A percentile compares a stretch with the other conserved stretches of the same genome.
Evolutionary conservation across 805 yeast species (phyloP).

Genomic region (Metschnikowia lachancei): DNA sequence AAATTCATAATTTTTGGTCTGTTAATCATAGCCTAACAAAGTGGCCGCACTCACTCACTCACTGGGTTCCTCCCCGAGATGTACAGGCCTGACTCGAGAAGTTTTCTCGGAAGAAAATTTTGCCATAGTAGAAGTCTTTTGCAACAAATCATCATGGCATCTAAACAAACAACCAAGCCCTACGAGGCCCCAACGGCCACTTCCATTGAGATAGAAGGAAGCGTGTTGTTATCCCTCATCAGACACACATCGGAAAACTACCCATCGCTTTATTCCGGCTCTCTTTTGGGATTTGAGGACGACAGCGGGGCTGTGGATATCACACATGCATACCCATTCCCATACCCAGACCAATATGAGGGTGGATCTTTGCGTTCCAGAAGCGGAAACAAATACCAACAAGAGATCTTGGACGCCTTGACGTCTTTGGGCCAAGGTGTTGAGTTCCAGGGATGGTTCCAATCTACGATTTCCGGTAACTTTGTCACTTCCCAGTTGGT

Average conservation of each 20-base stretch:
- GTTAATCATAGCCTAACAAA: too few relatives aligned
- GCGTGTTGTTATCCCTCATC: slow-evolving; percentile 56
- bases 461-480: slow-evolving; percentile 66
- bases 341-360: slow-evolving; percentile 61
- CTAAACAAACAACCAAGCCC: slow-evolving; percentile 20
- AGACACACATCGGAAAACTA: slow-evolving; percentile 64
- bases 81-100: slow-evolving; percentile 17
- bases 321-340: slow-evolving; percentile 68
- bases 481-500: slow-evolving; percentile 63
- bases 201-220: slow-evolving; percentile 47
- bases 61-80: slow-evolving; percentile 2
- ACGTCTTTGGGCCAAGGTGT: slow-evolving; percentile 62
- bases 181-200: slow-evolving; percentile 38
- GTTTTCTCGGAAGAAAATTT: slow-evolving; percentile 17
- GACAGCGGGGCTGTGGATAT: slow-evolving; percentile 48
- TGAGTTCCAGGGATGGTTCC: slow-evolving; percentile 79
- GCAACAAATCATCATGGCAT: slow-evolving; percentile 14
- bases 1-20: too few relatives aligned
- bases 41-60: not conserved
- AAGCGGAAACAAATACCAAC: slow-evolving; percentile 65
- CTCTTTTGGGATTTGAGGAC: slow-evolving; percentile 71
- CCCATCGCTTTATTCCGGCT: slow-evolving; percentile 65
- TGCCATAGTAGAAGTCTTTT: slow-evolving; percentile 3
- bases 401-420: slow-evolving; percentile 60
- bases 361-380: slow-evolving; percentile 59